Evolutionary conservation across 306 rosid genomes (phyloP).

Genomic region (Geum urbanum): DNA sequence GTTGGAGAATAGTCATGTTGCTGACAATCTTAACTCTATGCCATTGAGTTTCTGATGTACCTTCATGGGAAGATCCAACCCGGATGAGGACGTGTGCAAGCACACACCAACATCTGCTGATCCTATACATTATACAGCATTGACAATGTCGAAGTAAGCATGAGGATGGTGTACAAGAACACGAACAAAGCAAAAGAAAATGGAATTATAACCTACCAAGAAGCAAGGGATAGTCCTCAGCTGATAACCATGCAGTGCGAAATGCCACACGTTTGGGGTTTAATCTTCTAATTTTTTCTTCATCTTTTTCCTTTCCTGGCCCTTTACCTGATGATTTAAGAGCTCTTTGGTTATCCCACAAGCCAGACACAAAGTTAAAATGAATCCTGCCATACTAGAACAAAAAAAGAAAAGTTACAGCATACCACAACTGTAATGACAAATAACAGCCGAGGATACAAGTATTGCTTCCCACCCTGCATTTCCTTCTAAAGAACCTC

Average conservation of each 20-base stretch:
- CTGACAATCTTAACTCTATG: neutral
- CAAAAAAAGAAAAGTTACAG: neutral
- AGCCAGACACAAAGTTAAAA: neutral
- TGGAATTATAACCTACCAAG: conserved; percentile 51
- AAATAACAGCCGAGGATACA: conserved; percentile 82
- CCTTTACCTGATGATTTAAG: conserved; percentile 65
- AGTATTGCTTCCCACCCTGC: conserved; percentile 49
- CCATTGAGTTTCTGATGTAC: conserved; percentile 28
- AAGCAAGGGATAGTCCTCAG: conserved; percentile 91
- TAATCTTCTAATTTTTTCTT: conserved; percentile 67
- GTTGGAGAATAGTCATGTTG: neutral
- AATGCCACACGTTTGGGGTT: conserved; percentile 90
- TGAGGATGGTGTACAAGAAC: neutral
- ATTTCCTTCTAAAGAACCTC: conserved; percentile 70
- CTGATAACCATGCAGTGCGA: conserved; percentile 92
- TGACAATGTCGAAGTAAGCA: conserved; percentile 15
- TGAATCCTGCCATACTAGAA: neutral
- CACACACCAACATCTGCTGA: conserved; percentile 94
- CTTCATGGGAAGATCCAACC: conserved; percentile 99
- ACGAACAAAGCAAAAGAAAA: neutral
- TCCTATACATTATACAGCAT: conserved; percentile 47
- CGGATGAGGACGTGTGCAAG: conserved; percentile 94
- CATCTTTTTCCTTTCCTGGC: conserved; percentile 80
- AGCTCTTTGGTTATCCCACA: conserved; percentile 16
- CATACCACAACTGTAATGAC: conserved; percentile 65